Base-by-base conservation (phyloP, 106 monocot genomes). In the Dioscorea zingiberensis region DNA sequence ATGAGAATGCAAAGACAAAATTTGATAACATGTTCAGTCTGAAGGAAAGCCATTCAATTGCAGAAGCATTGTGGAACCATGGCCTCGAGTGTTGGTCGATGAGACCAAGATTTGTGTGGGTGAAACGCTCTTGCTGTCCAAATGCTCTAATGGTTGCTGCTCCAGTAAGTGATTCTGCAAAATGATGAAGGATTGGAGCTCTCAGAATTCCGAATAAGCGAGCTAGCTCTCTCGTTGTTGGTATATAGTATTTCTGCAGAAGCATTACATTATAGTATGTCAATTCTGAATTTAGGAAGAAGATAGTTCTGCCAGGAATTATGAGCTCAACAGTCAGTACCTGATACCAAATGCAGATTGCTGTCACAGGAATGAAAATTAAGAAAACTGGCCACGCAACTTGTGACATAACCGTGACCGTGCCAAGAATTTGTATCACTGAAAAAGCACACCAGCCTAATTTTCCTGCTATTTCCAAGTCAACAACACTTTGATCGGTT, bases 101-200 rank as follows among this genome's bases (percentile, higher is more conserved):
- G 15, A 84, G 78, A 53, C 21, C 56, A 14, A 94, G 69, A 59
- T 94, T 91, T 62, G 70, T 58, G 45, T 69, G 69, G 32, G 76
- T 78, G 69, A 94, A 94, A 28, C 85, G 84, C 5, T 74, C 68
- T 78, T 82, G 74, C 55, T 87, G 87, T 54, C 76, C 80, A 74
- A 87, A 91, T 62, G 90, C 87, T 70, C 94, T 80, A 17, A 94
- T 94, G 17, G 87, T 87, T 67, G 83, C 75, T 55, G 87, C 75
- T 38, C 94, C 94, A 30, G 90, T 28, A 44, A 94, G 82, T 54
- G 94, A 87, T 72, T 94, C 94, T 55, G 78, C 87, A 74, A 94
- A 94, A 65, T 94, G 94, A 69, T 94, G 94, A 44, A 94, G 84
- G 72, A 94, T 91, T 21, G 94, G 94, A 72, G 94, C 87, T 64